phyloP scores from a whole-genome alignment of 2,329 filamentous ascomycete species.

The Clonostachys rhizophaga region DNA sequence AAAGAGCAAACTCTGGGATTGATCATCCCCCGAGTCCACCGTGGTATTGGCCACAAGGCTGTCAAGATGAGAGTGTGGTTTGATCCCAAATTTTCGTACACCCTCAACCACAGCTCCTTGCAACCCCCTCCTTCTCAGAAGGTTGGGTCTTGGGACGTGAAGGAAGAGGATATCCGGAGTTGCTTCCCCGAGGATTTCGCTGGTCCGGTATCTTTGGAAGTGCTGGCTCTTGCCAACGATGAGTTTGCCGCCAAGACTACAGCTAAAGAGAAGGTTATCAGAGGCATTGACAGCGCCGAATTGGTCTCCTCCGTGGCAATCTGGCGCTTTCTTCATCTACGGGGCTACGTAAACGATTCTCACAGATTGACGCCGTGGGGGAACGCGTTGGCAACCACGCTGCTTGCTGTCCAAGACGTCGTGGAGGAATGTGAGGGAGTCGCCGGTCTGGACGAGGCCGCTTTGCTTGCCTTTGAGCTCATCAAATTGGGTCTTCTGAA shows the following conservation, averaged over 20 bases:
- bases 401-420: slow-evolving; percentile 56
- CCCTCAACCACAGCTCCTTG: slow-evolving; percentile 56
- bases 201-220: slow-evolving; percentile 46
- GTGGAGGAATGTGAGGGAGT: slow-evolving; percentile 36
- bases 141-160: slow-evolving; percentile 67
- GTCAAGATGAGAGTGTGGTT: slow-evolving; percentile 84
- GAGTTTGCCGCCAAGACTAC: slow-evolving; percentile 69
- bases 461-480: slow-evolving; percentile 81
- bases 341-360: slow-evolving; percentile 74
- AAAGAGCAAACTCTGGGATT: slow-evolving; percentile 75
- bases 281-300: slow-evolving; percentile 61
- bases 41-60: slow-evolving; percentile 77
- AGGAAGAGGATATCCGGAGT: slow-evolving; percentile 48
- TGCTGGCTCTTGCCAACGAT: slow-evolving; percentile 63
- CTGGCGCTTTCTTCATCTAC: slow-evolving; percentile 86
- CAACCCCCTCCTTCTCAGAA: slow-evolving; percentile 41
- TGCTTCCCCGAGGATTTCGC: slow-evolving; percentile 36
- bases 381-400: slow-evolving; percentile 66
- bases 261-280: slow-evolving; percentile 50
- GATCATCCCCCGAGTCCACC: slow-evolving; percentile 72
- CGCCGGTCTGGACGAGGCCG: slow-evolving; percentile 64
- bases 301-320: slow-evolving; percentile 68
- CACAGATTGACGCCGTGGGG: slow-evolving; percentile 86
- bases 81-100: slow-evolving; percentile 61
- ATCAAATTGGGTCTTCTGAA: slow-evolving; percentile 76